Evolutionary conservation across 257 asterid species (phyloP), one percentile per base, ranked within the genome.

Genomic region (Jaltomata sinuosa): DNA sequence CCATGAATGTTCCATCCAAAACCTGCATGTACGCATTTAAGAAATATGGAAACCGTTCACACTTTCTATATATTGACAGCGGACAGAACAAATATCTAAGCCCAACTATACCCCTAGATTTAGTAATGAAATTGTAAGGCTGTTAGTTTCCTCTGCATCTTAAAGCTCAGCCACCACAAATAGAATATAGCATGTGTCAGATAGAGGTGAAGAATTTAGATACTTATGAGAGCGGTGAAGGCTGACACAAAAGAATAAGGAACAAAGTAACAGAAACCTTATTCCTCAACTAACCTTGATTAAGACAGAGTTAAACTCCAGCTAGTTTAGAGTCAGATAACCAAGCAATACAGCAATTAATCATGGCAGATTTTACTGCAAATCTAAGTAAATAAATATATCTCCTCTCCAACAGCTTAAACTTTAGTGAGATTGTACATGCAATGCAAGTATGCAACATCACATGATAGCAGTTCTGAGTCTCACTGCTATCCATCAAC

Each of bases 1-100:
- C 99, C 55, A 84, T 87, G 84, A 88, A 97, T 85, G 99, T 90
- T 87, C 99, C 98, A 85, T 93, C 99, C 11, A 49, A 86, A 50
- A 88, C 94, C 99, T 96, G 90, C 88, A 91, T 86, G 80, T 18
- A 83, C 64, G 27, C 84, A 49, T 40, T 77, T 50, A 29, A 49
- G 64, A 49, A 14, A 29, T 47, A 45, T 47, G 65, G 42, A 49
- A 27, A 29, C 10, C 2, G 18, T 16, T 5, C 50, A 82, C 61
- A 53, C 85, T 65, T 64, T 22, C 67, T 29, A 38, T 21, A 50
- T 32, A 21, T 18, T 67, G 79, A 49, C 64, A 31, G 42, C 8
- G 45, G 47, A 67, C 50, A 83, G 0, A 83, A 76, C 72, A 77
- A 40, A 74, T 19, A 27, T 29, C 72, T 62, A 84, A 61, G 29